Percentiles rank a stretch among this genome's conserved stretches.
These are phyloP conservation scores for Cadophora luteo-olivacea DNA, from an alignment of 2,329 filamentous ascomycete genomes.

Conservation along the genomic window DNA sequence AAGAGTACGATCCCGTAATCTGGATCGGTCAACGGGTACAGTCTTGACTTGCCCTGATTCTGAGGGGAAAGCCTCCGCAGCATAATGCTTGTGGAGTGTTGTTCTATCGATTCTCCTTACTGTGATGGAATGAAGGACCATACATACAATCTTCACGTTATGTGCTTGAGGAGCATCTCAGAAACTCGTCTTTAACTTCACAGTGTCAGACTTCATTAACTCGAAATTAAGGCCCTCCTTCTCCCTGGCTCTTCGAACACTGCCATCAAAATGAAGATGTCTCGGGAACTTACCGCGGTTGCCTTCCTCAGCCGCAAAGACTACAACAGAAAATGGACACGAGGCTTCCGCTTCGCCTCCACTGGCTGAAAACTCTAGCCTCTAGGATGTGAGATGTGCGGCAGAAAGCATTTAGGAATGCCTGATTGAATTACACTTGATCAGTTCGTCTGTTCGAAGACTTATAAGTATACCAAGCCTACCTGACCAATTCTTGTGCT, in stretches of 20 bases:
- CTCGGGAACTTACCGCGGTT: background rate
- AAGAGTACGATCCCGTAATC: background rate
- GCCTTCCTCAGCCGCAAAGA: constrained; percentile 4
- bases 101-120: background rate
- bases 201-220: background rate
- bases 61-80: background rate
- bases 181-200: background rate
- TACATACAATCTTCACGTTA: background rate
- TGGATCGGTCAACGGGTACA: background rate
- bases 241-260: background rate
- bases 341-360: constrained; percentile 7
- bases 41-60: background rate
- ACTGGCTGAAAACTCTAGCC: background rate
- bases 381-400: constrained; percentile 1
- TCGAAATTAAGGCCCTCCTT: background rate
- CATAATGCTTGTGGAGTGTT: background rate
- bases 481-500: background rate
- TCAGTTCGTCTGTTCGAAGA: too few relatives aligned
- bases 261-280: background rate
- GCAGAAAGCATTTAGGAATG: background rate
- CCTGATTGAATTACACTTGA: background rate
- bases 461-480: constrained; percentile 4
- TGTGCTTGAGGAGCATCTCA: background rate
- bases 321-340: constrained; percentile 2
- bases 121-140: background rate